phyloP scores from a whole-genome alignment of 768 basidiomycete genomes.

The Lepiota venenata region DNA sequence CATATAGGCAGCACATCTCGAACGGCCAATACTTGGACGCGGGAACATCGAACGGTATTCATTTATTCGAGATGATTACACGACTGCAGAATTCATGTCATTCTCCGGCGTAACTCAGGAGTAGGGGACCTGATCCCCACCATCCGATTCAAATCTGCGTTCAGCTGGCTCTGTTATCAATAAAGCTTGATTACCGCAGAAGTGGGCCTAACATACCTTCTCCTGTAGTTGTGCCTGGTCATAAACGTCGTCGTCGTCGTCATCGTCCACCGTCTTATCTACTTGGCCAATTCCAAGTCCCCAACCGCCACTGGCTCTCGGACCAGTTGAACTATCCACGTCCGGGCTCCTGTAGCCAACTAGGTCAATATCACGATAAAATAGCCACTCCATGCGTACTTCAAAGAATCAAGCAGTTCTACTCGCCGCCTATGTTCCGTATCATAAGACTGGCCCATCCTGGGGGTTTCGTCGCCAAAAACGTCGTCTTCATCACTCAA shows the following conservation, averaged over 20 bases:
- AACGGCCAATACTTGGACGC: too few relatives aligned
- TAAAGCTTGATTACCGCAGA: background rate
- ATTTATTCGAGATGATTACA: background rate
- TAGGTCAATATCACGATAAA: background rate
- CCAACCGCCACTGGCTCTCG: constrained; percentile 68
- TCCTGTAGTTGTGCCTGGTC: constrained; percentile 77
- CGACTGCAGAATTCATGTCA: constrained; percentile 15
- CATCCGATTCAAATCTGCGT: constrained; percentile 59
- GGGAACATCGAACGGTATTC: background rate
- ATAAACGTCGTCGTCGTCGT: constrained; percentile 60
- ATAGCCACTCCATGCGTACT: constrained; percentile 26
- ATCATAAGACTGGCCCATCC: constrained; percentile 25
- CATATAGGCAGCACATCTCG: too few relatives aligned
- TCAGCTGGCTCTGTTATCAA: background rate
- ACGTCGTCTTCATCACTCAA: constrained; percentile 35
- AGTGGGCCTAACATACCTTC: constrained; percentile 7
- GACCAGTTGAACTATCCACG: constrained; percentile 28
- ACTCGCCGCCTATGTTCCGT: constrained; percentile 32
- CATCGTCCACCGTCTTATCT: constrained; percentile 48
- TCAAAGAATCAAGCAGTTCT: constrained; percentile 52
- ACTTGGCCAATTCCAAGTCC: constrained; percentile 63
- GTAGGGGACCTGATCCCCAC: constrained; percentile 45
- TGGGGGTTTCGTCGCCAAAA: constrained; percentile 54
- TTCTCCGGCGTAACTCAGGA: constrained; percentile 27
- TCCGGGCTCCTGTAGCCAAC: constrained; percentile 47